A percentile compares a stretch with the other conserved stretches of the same genome.
Evolutionary conservation across 2,329 filamentous ascomycete genomes (phyloP).

Genomic region (Sphaerulina populicola): DNA sequence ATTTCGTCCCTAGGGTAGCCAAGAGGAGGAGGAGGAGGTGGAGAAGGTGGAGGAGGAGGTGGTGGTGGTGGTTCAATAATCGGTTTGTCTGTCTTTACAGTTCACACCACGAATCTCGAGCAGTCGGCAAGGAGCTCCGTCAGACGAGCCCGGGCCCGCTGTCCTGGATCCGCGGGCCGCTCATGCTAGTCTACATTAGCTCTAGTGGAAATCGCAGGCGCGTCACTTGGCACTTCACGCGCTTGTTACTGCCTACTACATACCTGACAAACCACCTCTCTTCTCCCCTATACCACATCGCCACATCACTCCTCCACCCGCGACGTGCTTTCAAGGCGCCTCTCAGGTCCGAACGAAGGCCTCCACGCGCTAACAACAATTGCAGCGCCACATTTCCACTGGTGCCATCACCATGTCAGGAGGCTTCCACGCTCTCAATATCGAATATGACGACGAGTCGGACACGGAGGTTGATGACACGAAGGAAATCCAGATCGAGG

Average conservation of each 20-base stretch:
- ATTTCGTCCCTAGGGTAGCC: too few relatives aligned
- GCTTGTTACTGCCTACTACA: too few relatives aligned
- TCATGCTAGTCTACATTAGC: neutral
- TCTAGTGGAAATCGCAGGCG: neutral
- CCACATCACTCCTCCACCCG: neutral
- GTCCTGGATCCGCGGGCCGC: too few relatives aligned
- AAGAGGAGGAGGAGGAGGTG: too few relatives aligned
- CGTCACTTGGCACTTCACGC: neutral
- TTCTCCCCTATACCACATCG: neutral
- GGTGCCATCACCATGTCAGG: constrained; percentile 40
- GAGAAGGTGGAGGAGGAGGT: too few relatives aligned
- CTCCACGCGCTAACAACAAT: neutral
- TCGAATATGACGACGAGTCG: constrained; percentile 82
- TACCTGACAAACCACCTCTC: neutral
- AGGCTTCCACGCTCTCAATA: constrained; percentile 75
- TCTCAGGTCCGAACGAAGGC: neutral
- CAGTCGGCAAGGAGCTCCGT: too few relatives aligned
- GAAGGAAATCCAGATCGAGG: constrained; percentile 93
- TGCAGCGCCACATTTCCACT: neutral
- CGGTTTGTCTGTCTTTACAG: too few relatives aligned
- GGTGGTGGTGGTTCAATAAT: too few relatives aligned
- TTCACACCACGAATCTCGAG: too few relatives aligned
- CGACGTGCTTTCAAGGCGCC: neutral
- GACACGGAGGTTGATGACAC: constrained; percentile 93
- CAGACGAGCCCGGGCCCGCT: too few relatives aligned